A percentile compares a stretch with the other conserved stretches of the same genome.
These are phyloP conservation scores for Chytridium lagenaria DNA, from an alignment of 371 early-diverging fungal species.

Conservation along the genomic window DNA sequence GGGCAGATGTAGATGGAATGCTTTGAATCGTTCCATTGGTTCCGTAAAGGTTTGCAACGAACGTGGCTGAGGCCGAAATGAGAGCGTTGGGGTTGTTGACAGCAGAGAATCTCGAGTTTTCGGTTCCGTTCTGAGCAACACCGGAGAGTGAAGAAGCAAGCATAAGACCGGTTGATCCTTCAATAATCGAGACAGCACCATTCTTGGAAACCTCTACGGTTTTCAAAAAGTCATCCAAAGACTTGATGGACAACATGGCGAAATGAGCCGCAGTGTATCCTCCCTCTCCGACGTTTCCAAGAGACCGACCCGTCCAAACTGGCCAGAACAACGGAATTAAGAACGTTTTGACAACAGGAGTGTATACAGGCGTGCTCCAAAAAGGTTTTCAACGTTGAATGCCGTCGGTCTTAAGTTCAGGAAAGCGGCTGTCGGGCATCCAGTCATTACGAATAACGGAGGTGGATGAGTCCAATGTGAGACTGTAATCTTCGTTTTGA, in stretches of 20 bases:
- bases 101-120: constrained; percentile 4
- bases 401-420: constrained; percentile 9
- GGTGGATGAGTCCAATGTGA: background rate
- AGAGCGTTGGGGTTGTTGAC: constrained; percentile 23
- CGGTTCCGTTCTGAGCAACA: constrained; percentile 19
- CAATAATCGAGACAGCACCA: constrained; percentile 16
- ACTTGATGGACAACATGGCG: constrained; percentile 23
- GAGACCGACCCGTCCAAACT: background rate
- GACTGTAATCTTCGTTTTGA: constrained; percentile 16
- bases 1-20: constrained; percentile 6
- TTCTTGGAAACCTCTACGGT: constrained; percentile 10
- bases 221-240: constrained; percentile 17
- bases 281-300: constrained; percentile 7
- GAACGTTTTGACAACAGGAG: constrained; percentile 15
- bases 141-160: constrained; percentile 13
- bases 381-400: constrained; percentile 4
- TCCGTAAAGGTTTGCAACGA: constrained; percentile 4
- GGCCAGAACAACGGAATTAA: constrained; percentile 23
- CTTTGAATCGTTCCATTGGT: constrained; percentile 1
- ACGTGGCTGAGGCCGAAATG: constrained; percentile 12
- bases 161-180: constrained; percentile 22
- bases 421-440: constrained; percentile 12
- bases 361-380: constrained; percentile 18
- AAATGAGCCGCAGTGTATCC: constrained; percentile 17
- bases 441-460: constrained; percentile 20